Evolutionary conservation across 768 basidiomycete genomes (phyloP), one percentile per base, ranked within the genome.

Genomic region (Boletus barrowsii): DNA sequence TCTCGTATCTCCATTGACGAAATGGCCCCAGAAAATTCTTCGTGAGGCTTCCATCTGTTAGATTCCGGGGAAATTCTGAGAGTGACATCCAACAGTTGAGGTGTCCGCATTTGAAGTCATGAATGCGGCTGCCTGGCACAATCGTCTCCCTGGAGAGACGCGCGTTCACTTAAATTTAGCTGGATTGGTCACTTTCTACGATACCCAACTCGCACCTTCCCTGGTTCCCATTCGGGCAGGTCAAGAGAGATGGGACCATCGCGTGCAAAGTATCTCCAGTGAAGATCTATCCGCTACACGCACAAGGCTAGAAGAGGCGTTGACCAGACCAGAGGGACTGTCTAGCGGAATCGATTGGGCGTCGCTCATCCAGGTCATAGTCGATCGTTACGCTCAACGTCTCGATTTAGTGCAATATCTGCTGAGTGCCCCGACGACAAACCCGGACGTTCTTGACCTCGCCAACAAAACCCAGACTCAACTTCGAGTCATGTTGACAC

Each of bases 271-370:
- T 24, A 49, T 61, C 1, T 64, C 59, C 15, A 41, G 29, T 10
- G 52, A 54, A 36, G 64, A 65, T 46, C 10, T 55, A 9, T 47
- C 47, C 1, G 53, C 33, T 1, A 32, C 39, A 10, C 61, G 35
- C 15, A 26, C 37, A 9, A 53, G 48, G n/a, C 44, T 65, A 10
- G 53, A 40, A 18, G 36, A 43, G 9, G 37, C 9, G 13, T 22
- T 66, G 37, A 29, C 24, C 18, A 17, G 46, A 33, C 42, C 58
- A 17, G 44, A 35, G 3, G 41, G 14, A 3, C 42, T 39, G 5
- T 53, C 55, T 1, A 77, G 72, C 47, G 70, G 67, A 8, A 49
- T 72, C 11, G 70, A 73, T 47, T 73, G 73, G 73, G 42, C 26
- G 18, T 58, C 66, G 20, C 51, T 71, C 22, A 50, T 63, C 17